These are phyloP conservation scores for Chalciporus chontae DNA, from an alignment of 768 basidiomycete genomes.

Conservation along the genomic window DNA sequence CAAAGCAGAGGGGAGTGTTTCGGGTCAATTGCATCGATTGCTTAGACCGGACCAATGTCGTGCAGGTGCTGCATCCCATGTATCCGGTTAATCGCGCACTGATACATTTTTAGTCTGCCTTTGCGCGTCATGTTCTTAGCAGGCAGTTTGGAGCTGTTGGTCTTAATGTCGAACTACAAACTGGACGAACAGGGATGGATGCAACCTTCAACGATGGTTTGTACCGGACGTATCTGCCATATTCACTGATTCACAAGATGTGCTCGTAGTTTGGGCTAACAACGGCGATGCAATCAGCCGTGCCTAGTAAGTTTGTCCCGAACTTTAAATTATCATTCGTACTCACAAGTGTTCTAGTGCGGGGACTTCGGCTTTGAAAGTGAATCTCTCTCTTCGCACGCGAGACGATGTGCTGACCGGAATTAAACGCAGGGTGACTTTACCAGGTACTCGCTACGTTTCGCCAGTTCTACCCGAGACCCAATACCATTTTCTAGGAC, in stretches of 20 bases:
- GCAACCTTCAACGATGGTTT: conserved; percentile 75
- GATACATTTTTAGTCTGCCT: conserved; percentile 64
- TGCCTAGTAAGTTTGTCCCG: conserved; percentile 58
- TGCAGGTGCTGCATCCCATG: conserved; percentile 50
- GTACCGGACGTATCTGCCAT: conserved; percentile 6
- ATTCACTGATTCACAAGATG: background rate
- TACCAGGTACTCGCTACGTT: conserved; percentile 53
- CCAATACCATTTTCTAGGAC: conserved; percentile 51
- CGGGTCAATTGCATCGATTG: conserved; percentile 96
- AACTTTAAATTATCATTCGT: background rate
- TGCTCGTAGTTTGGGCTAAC: conserved; percentile 84
- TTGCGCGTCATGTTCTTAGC: conserved; percentile 79
- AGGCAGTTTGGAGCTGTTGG: conserved; percentile 74
- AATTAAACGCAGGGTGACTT: conserved; percentile 69
- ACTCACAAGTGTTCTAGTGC: conserved; percentile 50
- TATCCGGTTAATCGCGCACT: background rate
- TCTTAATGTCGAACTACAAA: conserved; percentile 51
- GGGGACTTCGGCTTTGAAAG: conserved; percentile 95
- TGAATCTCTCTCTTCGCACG: conserved; percentile 28
- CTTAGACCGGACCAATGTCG: conserved; percentile 91
- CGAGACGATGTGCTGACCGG: conserved; percentile 6
- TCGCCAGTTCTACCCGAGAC: background rate
- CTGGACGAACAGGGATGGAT: conserved; percentile 60
- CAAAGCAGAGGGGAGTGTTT: conserved; percentile 82
- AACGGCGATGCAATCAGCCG: conserved; percentile 95